Evolutionary conservation across 176 grass and related monocot species (phyloP), one percentile per base, ranked within the genome.

Genomic region (Eragrostis nindensis): DNA sequence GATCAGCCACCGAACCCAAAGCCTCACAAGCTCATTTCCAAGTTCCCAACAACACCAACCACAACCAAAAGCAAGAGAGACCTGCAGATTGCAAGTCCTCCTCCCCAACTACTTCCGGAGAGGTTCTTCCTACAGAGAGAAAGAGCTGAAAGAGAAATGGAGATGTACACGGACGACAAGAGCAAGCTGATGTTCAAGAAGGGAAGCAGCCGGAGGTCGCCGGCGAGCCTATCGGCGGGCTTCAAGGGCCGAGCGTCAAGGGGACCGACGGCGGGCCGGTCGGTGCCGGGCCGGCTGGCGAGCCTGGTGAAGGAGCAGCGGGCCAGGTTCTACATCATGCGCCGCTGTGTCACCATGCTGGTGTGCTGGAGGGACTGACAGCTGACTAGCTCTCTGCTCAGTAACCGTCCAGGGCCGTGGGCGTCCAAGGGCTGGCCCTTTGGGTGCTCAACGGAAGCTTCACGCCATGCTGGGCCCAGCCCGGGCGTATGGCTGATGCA

Each of bases 261-360:
- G 22, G 29, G 75, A 19, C 54, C 22, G n/a, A n/a, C n/a, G 7
- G 42, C 19, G 8, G 54, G 54, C 8, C 54, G 32, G 32, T 36
- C 32, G 4, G 32, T 36, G 32, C 32, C 73, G 6, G 84, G 82
- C 4, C 59, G 93, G 11, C 84, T 91, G 42, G 87, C 70, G 16
- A 70, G 85, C 56, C 62, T 95, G 10, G 90, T 88, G 27, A 95
- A 70, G 73, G 90, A 92, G 86, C 93, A 96, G 75, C 82, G 93
- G 59, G 93, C 90, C 24, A 78, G 90, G 62, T 96, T 96, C 75
- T 96, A 96, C 90, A 96, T 92, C 78, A 86, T 96, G 90, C 90
- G 93, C 8, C 90, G 93, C 24, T 96, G 93, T 30, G 82, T 96
- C 85, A 90, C 80, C 79, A 96, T 96, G 90, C 93, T 96, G 0